Conservation (phyloP, 305 asterid genomes). For the Fraxinus floribunda region DNA sequence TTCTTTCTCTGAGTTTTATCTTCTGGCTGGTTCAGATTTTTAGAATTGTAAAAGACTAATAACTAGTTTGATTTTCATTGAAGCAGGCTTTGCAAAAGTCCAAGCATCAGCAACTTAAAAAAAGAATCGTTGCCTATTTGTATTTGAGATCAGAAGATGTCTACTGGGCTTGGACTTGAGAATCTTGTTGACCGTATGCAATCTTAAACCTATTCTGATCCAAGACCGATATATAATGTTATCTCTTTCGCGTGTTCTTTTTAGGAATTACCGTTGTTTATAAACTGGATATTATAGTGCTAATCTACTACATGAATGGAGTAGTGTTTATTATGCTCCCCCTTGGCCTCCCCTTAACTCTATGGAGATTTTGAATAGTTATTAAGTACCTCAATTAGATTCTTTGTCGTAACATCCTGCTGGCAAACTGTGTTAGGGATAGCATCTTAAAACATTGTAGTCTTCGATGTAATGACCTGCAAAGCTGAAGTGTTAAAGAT, state of each 20-base stretch:
- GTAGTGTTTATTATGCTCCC: background rate
- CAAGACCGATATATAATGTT: background rate
- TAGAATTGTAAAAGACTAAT: conserved; percentile 6
- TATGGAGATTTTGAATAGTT: background rate
- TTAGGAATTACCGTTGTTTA: background rate
- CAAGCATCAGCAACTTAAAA: conserved; percentile 15
- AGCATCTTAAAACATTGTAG: background rate
- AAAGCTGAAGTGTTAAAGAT: background rate
- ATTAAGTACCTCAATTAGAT: background rate
- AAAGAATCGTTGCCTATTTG: conserved; percentile 13
- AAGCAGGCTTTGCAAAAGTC: conserved; percentile 24
- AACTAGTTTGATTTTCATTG: conserved; percentile 10
- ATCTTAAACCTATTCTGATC: conserved; percentile 13
- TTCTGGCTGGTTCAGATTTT: background rate
- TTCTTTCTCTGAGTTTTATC: background rate
- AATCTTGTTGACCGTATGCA: conserved; percentile 78
- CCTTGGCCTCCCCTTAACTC: background rate
- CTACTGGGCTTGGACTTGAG: conserved; percentile 71
- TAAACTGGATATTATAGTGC: background rate
- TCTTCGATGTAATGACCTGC: background rate
- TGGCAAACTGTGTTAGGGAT: background rate
- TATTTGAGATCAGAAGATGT: conserved; percentile 44
- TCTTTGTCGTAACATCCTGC: background rate
- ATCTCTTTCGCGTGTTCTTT: background rate
- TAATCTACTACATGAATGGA: background rate